phyloP scores from a whole-genome alignment of 2,329 filamentous ascomycete species.

The Boeremia lycopersici region DNA sequence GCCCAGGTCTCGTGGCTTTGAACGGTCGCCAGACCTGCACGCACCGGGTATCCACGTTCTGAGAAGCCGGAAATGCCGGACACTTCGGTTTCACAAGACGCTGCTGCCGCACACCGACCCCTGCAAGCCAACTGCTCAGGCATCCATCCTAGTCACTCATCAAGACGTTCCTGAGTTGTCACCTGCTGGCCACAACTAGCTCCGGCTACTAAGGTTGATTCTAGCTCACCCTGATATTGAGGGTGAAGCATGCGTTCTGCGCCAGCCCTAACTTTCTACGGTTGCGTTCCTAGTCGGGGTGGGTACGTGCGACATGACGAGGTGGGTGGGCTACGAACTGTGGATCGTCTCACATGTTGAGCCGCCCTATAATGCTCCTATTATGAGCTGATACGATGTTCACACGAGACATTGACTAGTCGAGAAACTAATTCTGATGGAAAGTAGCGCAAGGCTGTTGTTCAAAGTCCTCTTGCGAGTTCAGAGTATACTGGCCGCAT shows the following conservation, averaged over 20 bases:
- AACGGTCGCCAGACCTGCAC: neutral
- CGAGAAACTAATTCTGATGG: neutral
- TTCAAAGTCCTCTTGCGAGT: neutral
- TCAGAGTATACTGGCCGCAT: neutral
- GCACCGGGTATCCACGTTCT: neutral
- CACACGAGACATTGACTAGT: neutral
- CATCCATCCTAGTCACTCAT: no score
- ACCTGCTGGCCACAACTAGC: neutral
- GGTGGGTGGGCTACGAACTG: neutral
- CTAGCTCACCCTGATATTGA: neutral
- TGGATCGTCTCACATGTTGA: neutral
- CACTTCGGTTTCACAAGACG: no score
- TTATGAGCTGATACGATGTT: neutral
- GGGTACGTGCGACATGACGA: neutral
- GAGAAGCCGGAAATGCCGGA: no score
- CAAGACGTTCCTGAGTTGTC: no score
- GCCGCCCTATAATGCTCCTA: conserved; percentile 4
- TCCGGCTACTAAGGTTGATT: neutral
- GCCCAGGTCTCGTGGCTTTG: neutral
- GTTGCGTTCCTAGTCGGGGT: neutral
- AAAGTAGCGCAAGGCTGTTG: conserved; percentile 1
- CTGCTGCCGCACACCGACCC: no score
- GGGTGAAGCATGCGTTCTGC: neutral
- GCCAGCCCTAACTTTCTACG: neutral
- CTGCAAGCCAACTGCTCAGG: no score